These are phyloP conservation scores for Suillus weaverae DNA, from an alignment of 768 basidiomycete genomes.

Conservation along the genomic window DNA sequence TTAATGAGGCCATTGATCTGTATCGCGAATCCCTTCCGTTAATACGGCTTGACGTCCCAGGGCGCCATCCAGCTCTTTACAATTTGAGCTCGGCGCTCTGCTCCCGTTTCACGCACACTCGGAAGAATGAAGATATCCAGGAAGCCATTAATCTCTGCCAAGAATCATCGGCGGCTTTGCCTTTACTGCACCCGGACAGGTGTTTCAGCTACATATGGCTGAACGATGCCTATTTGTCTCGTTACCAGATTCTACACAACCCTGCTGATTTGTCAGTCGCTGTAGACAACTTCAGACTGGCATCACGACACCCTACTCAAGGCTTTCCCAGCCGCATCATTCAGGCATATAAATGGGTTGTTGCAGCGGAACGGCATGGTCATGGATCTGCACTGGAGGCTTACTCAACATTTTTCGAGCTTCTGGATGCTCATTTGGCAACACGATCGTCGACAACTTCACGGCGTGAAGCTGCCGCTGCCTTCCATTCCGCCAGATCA, in stretches of 20 bases:
- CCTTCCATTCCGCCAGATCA: background rate
- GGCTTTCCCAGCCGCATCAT: background rate
- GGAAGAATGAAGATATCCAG: background rate
- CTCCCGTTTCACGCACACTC: background rate
- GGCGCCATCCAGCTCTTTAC: background rate
- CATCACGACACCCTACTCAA: no score
- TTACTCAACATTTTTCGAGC: background rate
- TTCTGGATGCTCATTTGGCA: constrained; percentile 6
- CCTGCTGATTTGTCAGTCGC: background rate
- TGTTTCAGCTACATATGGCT: background rate
- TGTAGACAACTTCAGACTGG: background rate
- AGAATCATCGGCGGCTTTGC: background rate
- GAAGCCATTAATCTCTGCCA: background rate
- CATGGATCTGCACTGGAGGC: background rate
- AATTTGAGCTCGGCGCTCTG: background rate
- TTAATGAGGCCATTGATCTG: background rate
- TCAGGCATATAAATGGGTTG: background rate
- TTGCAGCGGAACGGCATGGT: no score
- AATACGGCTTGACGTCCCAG: background rate
- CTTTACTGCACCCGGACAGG: background rate
- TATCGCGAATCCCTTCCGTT: background rate
- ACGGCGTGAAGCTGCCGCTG: background rate
- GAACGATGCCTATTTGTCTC: background rate
- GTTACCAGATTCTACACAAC: background rate
- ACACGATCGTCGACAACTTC: background rate